These are phyloP conservation scores for Aegilops tauschii DNA, from an alignment of 176 grass and related monocot genomes.

Conservation along the genomic window DNA sequence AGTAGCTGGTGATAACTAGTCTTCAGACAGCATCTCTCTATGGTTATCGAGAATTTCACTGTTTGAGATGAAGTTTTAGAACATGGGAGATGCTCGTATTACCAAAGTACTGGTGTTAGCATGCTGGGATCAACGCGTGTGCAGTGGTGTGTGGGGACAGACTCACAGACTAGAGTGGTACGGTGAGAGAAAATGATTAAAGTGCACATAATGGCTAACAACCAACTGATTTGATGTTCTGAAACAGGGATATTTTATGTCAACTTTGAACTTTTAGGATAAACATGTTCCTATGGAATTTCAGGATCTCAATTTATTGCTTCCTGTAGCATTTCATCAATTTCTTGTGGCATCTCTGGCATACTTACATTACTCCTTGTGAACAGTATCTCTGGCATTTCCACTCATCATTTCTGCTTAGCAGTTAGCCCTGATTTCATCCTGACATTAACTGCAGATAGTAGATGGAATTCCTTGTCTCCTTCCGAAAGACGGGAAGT, in stretches of 20 bases:
- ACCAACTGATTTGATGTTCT: not conserved
- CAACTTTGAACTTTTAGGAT: slow-evolving; percentile 3
- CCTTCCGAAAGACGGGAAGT: slow-evolving; percentile 70
- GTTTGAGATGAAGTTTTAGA: not conserved
- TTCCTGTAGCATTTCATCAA: not conserved
- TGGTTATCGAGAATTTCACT: not conserved
- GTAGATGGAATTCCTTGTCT: slow-evolving; percentile 74
- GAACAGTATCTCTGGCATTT: not conserved
- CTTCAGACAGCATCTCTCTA: not conserved
- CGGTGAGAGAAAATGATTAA: not conserved
- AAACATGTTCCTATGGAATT: not conserved
- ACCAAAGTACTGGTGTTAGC: not conserved
- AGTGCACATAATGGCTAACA: not conserved
- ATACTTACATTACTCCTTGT: not conserved
- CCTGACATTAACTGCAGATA: slow-evolving; percentile 38
- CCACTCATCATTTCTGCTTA: not conserved
- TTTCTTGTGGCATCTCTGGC: not conserved
- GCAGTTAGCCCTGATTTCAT: not conserved
- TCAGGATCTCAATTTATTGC: too few species aligned
- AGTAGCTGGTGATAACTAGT: not conserved
- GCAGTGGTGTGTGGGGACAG: not conserved
- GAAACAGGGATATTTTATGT: not conserved
- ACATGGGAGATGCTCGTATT: not conserved
- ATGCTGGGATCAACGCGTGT: not conserved
- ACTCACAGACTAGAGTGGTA: not conserved